Base-by-base conservation (phyloP, 169 alveolate genomes). In the Eimeria praecox region DNA sequence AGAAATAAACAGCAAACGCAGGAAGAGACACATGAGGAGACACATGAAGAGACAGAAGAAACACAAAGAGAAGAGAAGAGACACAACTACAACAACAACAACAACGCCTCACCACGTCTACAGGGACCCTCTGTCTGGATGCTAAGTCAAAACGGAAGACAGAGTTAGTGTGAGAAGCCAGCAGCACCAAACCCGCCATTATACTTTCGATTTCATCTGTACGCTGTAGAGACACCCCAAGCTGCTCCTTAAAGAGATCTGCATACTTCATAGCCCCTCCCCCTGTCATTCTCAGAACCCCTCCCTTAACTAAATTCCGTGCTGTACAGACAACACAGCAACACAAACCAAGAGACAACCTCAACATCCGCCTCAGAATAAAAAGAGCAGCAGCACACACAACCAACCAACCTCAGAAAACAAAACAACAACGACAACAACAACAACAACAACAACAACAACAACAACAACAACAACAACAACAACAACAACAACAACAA, bases 191-290 rank as follows among this genome's bases (percentile, higher is more conserved):
- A 0, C 99, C 99, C 75, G 96, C 95, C 56, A 97, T 96, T 73
- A 98, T 96, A 73, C 98, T 94, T 27, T 95, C 97, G 97, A 98
- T 98, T 96, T 98, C 99, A 93, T 98, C 99, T 71, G 96, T 97
- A 73, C 98, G 97, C 77, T 75, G 83, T 59, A 98, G 90, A 38
- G 96, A 94, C 35, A 98, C 95, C 44, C 97, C 95, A 20, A 98
- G 96, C 88, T 96, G 95, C 77, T 96, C 92, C 88, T 95, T 97
- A 44, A 98, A 91, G 27, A 97, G 80, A 56, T 95, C 92, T 62
- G 93, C 42, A 90, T 66, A 98, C 97, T 98, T 98, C 94, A 96
- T 96, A 3, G 99, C 98, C 22, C 99, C 99, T 33, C 99, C 99
- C 64, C 99, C 99, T 10, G 99, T 98, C 46, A 97, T 97, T 44